phyloP scores from a whole-genome alignment of 208 protist genomes.

The Trichomonas vaginalis region DNA sequence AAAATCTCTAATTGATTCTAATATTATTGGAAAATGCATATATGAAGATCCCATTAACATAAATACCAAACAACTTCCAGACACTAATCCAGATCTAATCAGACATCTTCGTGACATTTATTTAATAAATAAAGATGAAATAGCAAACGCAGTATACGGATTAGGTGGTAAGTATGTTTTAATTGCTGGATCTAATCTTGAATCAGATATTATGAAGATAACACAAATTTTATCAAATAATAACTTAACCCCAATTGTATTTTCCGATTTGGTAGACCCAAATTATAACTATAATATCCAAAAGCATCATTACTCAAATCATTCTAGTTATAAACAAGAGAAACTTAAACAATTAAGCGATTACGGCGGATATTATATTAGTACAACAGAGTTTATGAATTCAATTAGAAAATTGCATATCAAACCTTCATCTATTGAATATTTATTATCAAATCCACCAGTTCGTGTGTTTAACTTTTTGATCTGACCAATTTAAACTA shows the following conservation, averaged over 20 bases:
- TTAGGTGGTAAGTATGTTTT: not conserved
- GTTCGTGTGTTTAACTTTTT: too few species aligned
- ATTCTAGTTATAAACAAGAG: not conserved
- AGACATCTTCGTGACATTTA: not conserved
- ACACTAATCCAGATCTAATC: not conserved
- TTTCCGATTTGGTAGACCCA: not conserved
- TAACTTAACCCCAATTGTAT: not conserved
- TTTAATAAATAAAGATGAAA: not conserved
- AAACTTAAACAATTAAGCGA: not conserved
- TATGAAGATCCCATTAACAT: not conserved
- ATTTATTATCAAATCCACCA: too few species aligned
- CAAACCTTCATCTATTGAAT: not conserved
- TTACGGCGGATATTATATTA: not conserved
- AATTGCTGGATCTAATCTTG: not conserved
- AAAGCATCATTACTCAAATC: not conserved
- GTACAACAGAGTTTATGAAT: not conserved
- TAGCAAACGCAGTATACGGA: not conserved
- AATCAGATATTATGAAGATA: not conserved
- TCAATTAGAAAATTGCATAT: not conserved
- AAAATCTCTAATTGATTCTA: not conserved
- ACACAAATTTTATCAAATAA: not conserved
- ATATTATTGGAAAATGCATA: not conserved
- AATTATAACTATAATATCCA: not conserved
- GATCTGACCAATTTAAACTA: too few species aligned
- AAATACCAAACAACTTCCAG: not conserved